Evolutionary conservation across 495 filamentous ascomycete species (phyloP).

Genomic region (Aspergillus cristatus): DNA sequence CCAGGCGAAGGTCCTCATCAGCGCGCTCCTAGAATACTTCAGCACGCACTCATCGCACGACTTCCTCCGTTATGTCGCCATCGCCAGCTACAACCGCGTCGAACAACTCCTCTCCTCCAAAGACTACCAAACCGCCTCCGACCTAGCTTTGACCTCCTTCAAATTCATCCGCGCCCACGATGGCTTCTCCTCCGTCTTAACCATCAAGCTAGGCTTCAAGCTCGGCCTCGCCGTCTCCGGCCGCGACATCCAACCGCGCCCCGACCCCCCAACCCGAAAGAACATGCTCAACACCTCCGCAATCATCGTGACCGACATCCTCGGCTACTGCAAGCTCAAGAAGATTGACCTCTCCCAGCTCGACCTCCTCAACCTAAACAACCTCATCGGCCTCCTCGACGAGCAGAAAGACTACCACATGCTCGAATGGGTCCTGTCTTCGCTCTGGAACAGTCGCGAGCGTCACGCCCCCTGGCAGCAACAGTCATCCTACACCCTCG

Average conservation of each 20-base stretch:
- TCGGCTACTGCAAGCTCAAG: conserved; percentile 8
- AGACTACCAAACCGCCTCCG: conserved; percentile 18
- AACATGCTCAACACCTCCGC: conserved; percentile 7
- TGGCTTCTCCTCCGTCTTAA: conserved; percentile 6
- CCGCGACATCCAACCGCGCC: conserved; percentile 2
- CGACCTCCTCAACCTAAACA: conserved; percentile 22
- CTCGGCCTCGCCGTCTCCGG: conserved; percentile 12
- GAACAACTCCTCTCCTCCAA: conserved; percentile 15
- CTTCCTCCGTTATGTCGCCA: conserved; percentile 29
- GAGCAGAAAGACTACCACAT: conserved; percentile 29
- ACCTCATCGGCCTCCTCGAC: conserved; percentile 25
- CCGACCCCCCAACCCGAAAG: conserved; percentile 1
- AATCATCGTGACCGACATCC: conserved; percentile 10
- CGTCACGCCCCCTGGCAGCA: conserved; percentile 11
- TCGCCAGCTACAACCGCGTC: conserved; percentile 25
- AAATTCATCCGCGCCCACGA: conserved; percentile 11
- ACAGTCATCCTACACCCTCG: conserved; percentile 16
- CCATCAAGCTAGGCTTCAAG: conserved; percentile 13
- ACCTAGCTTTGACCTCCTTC: conserved; percentile 24
- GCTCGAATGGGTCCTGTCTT: conserved; percentile 25
- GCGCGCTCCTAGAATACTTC: conserved; percentile 23
- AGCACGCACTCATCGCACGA: conserved; percentile 20
- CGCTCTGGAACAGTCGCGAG: conserved; percentile 28
- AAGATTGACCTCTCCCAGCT: conserved; percentile 20
- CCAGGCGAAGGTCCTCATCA: conserved; percentile 21